Conservation (phyloP, 345 rosid genomes). For the Heritiera littoralis region DNA sequence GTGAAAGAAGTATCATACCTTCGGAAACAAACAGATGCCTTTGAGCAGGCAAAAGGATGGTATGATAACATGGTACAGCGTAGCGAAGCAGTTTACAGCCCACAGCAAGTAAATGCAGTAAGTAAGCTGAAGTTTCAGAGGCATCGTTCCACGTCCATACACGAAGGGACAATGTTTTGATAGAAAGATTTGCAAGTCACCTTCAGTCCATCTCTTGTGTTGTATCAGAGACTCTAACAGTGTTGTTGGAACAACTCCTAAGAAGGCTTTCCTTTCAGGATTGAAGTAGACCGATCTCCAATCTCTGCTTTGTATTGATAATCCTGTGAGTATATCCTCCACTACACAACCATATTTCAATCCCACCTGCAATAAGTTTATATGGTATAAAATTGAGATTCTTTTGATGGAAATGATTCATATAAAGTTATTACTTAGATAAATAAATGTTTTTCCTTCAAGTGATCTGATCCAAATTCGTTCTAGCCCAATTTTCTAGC, state of each 20-base stretch:
- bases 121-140: constrained; percentile 49
- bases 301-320: constrained; percentile 64
- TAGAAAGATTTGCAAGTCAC: constrained; percentile 63
- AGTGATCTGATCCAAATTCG: no score
- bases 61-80: constrained; percentile 46
- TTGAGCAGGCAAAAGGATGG: constrained; percentile 64
- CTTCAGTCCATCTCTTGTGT: constrained; percentile 83
- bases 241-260: constrained; percentile 60
- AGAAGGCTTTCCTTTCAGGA: constrained; percentile 59
- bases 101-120: constrained; percentile 53
- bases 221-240: constrained; percentile 64
- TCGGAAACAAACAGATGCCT: constrained; percentile 69
- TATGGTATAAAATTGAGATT: no score
- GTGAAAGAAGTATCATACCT: constrained; percentile 36
- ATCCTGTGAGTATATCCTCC: constrained; percentile 88
- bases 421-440: no score
- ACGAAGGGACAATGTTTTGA: constrained; percentile 61
- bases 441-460: no score
- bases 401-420: no score
- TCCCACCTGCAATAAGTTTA: constrained; percentile 57
- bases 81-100: constrained; percentile 60
- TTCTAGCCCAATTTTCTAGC: no score
- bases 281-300: constrained; percentile 69
- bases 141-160: constrained; percentile 54
- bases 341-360: constrained; percentile 65